These are phyloP conservation scores for Pezicula rhizophila DNA, from an alignment of 2,329 filamentous ascomycete genomes.

Conservation along the genomic window DNA sequence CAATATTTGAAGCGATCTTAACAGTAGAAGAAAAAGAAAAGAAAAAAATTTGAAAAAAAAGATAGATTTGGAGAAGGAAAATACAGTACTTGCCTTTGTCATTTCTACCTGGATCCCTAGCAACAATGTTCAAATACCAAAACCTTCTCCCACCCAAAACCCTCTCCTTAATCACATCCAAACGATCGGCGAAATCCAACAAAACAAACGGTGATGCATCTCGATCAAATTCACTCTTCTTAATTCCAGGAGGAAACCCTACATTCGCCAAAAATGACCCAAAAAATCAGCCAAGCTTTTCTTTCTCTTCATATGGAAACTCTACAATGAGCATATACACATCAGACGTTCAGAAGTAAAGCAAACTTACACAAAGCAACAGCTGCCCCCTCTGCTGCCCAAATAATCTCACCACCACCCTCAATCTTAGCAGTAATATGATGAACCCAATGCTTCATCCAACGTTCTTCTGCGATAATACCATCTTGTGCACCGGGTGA, in stretches of 20 bases:
- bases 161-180: background rate
- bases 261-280: background rate
- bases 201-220: background rate
- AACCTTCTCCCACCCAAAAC: background rate
- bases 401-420: background rate
- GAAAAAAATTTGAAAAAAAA: no score
- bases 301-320: no score
- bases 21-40: no score
- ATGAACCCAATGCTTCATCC: background rate
- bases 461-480: background rate
- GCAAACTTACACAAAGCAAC: background rate
- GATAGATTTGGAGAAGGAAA: background rate
- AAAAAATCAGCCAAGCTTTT: background rate
- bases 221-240: background rate
- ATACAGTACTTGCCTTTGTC: background rate
- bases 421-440: background rate
- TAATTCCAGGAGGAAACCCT: constrained; percentile 2
- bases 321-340: no score
- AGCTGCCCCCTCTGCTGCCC: background rate
- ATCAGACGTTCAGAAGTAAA: background rate
- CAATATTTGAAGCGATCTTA: no score
- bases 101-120: background rate
- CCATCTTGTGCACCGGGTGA: background rate
- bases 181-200: background rate
- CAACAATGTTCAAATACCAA: constrained; percentile 2